A percentile compares a stretch with the other conserved stretches of the same genome.
These are phyloP conservation scores for Diaporthe helianthi DNA, from an alignment of 2,329 filamentous ascomycete species.

Conservation along the genomic window DNA sequence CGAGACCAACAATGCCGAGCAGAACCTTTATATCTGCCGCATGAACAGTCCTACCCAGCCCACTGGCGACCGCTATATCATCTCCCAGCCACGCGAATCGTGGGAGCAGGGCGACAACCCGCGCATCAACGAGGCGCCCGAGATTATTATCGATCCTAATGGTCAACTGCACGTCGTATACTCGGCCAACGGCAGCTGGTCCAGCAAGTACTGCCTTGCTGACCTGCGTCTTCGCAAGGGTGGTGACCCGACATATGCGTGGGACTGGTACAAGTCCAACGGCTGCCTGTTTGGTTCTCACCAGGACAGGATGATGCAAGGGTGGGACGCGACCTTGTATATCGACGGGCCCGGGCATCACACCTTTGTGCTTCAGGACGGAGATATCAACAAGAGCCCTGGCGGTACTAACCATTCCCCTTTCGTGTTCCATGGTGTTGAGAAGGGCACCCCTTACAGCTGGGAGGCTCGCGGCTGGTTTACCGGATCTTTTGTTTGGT, in stretches of 20 bases:
- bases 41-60: conserved; percentile 37
- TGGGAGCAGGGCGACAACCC: conserved; percentile 38
- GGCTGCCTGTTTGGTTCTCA: conserved; percentile 40
- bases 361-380: conserved; percentile 38
- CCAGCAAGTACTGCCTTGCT: conserved; percentile 38
- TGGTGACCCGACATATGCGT: conserved; percentile 39
- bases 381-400: conserved; percentile 35
- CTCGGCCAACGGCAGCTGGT: conserved; percentile 41
- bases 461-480: conserved; percentile 3
- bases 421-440: conserved; percentile 3
- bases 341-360: conserved; percentile 40
- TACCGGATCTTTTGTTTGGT: conserved; percentile 5
- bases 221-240: conserved; percentile 39
- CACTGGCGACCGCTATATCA: conserved; percentile 36
- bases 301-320: conserved; percentile 39
- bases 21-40: conserved; percentile 39
- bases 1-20: conserved; percentile 32
- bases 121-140: conserved; percentile 39
- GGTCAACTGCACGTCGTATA: conserved; percentile 41
- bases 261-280: conserved; percentile 42
- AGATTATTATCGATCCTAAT: conserved; percentile 39
- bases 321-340: conserved; percentile 38
- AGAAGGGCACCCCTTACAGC: neutral
- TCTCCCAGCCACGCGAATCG: conserved; percentile 39
- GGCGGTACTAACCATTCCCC: conserved; percentile 15